Evolutionary conservation across 208 protist genomes (phyloP).

Genomic region (Phytomonas francai): DNA sequence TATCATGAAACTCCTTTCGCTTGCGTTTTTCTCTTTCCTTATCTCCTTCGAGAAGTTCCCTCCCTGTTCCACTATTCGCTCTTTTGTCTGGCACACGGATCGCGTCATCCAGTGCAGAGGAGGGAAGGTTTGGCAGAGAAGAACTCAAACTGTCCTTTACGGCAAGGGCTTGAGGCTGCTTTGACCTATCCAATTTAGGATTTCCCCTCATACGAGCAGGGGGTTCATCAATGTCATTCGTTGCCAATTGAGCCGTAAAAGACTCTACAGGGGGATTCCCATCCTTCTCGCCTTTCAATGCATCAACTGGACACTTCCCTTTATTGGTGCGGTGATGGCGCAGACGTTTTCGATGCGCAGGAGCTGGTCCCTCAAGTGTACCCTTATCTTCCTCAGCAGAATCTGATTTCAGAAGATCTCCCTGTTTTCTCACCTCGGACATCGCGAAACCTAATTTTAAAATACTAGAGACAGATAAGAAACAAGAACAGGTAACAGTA

Average conservation of each 20-base stretch:
- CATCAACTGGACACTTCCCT: not conserved
- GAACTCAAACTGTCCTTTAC: not conserved
- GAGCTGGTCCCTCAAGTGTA: not conserved
- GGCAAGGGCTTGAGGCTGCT: not conserved
- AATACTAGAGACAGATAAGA: not conserved
- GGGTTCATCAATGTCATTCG: not conserved
- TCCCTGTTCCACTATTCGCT: not conserved
- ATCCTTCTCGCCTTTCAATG: not conserved
- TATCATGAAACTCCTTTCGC: not conserved
- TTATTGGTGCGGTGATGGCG: conserved; percentile 14
- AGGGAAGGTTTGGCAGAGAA: not conserved
- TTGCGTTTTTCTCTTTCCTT: not conserved
- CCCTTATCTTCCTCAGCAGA: not conserved
- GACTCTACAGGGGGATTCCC: not conserved
- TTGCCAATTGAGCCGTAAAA: not conserved
- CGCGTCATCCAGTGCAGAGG: not conserved
- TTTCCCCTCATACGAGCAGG: not conserved
- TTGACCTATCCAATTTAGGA: not conserved
- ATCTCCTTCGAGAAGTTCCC: not conserved
- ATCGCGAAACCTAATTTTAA: not conserved
- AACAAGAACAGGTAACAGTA: not conserved
- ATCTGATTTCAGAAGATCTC: not conserved
- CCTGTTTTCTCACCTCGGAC: not conserved
- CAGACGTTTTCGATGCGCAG: conserved; percentile 9
- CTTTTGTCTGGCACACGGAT: not conserved